Evolutionary conservation across 1,284 basidiomycete genomes (phyloP).

Genomic region (Neonothopanus nambi): DNA sequence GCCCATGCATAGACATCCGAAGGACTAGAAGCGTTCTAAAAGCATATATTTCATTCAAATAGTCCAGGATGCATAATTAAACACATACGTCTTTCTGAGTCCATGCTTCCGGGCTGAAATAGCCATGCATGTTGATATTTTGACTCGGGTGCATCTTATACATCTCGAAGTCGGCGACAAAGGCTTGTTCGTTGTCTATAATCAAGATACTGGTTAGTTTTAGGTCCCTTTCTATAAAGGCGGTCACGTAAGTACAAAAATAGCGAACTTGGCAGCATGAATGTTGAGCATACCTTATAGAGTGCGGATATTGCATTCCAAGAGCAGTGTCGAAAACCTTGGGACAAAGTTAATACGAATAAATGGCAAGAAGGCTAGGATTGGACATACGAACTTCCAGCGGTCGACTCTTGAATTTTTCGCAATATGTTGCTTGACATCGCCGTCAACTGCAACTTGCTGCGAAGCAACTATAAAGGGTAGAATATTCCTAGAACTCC

Average conservation of each 20-base stretch:
- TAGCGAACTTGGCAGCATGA: not conserved
- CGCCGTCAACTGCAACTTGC: conserved; percentile 22
- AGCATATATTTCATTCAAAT: not conserved
- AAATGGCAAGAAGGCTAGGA: not conserved
- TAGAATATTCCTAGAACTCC: conserved; percentile 24
- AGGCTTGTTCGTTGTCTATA: no score
- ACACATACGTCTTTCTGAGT: no score
- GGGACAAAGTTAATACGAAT: not conserved
- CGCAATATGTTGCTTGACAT: conserved; percentile 20
- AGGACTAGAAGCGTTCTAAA: conserved; percentile 15
- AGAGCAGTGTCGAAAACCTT: conserved; percentile 19
- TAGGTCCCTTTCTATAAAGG: not conserved
- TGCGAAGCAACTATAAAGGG: conserved; percentile 22
- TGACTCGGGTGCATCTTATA: no score
- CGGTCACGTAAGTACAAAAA: not conserved
- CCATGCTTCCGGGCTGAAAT: no score
- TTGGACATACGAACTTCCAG: conserved; percentile 17
- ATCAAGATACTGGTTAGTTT: conserved; percentile 6
- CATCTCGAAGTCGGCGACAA: no score
- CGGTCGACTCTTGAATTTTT: conserved; percentile 20
- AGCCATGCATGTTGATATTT: no score
- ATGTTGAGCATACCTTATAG: conserved; percentile 16
- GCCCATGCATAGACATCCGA: conserved; percentile 29
- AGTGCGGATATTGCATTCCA: conserved; percentile 28
- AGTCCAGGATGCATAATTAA: no score